Percentiles rank a stretch among this genome's conserved stretches.
Evolutionary conservation across 345 rosid genomes (phyloP).

Genomic region (Streptanthus diversifolius): DNA sequence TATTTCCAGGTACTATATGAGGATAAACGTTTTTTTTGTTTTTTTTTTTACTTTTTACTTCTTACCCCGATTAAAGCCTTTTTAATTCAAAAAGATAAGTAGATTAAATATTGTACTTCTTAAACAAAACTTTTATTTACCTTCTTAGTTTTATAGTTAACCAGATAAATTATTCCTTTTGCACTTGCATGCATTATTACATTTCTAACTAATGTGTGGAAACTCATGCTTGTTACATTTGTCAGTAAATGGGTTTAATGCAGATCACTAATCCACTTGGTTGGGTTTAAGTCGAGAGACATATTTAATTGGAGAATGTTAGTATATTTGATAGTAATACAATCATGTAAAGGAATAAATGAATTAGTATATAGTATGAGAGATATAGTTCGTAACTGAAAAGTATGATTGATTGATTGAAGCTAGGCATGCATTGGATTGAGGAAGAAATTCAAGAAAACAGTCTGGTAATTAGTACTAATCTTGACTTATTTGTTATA

Average conservation of each 20-base stretch:
- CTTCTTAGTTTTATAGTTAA: not conserved
- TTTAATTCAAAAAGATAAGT: not conserved
- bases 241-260: not conserved
- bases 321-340: too few relatives aligned
- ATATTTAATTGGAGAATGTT: too few relatives aligned
- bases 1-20: conserved; percentile 39
- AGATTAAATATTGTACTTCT: not conserved
- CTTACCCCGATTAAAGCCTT: not conserved
- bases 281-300: not conserved
- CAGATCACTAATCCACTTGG: not conserved
- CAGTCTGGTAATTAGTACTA: not conserved
- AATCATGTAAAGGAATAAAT: not conserved
- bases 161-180: not conserved
- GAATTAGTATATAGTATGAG: not conserved
- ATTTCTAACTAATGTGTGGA: not conserved
- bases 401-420: conserved; percentile 3
- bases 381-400: conserved; percentile 5
- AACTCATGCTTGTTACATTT: not conserved
- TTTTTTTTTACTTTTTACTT: not conserved
- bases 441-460: conserved; percentile 3
- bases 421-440: conserved; percentile 13
- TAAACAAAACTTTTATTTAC: not conserved
- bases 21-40: conserved; percentile 16
- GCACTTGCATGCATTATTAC: not conserved
- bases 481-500: not conserved